Conservation (phyloP, 2,329 filamentous ascomycete genomes). For the Fusarium sp. region DNA sequence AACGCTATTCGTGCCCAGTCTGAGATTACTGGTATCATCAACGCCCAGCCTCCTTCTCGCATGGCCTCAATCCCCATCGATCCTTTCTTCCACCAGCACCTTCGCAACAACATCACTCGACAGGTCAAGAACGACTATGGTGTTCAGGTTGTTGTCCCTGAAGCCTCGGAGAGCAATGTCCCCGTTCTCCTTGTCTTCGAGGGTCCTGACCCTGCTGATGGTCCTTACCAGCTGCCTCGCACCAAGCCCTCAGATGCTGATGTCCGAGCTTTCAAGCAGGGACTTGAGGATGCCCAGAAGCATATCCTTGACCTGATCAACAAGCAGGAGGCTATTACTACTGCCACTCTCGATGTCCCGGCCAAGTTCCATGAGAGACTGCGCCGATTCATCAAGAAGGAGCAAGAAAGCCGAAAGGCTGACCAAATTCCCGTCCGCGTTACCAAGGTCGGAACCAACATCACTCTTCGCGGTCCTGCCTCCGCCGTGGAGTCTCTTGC, state of each 20-base stretch:
- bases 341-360: slow-evolving; percentile 67
- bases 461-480: slow-evolving; percentile 82
- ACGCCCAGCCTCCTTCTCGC: slow-evolving; percentile 78
- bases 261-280: slow-evolving; percentile 65
- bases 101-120: slow-evolving; percentile 73
- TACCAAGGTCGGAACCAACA: slow-evolving; percentile 67
- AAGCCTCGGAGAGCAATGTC: slow-evolving; percentile 67
- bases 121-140: slow-evolving; percentile 76
- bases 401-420: slow-evolving; percentile 68
- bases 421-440: slow-evolving; percentile 72
- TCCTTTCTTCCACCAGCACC: slow-evolving; percentile 81
- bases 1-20: slow-evolving; percentile 81
- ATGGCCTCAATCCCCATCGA: slow-evolving; percentile 77
- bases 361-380: slow-evolving; percentile 74
- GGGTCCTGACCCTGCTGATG: slow-evolving; percentile 64
- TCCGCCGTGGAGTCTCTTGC: slow-evolving; percentile 78
- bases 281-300: slow-evolving; percentile 66
- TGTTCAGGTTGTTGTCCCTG: slow-evolving; percentile 79
- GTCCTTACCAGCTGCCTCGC: slow-evolving; percentile 67
- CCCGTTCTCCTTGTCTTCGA: slow-evolving; percentile 82
- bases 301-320: slow-evolving; percentile 69
- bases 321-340: slow-evolving; percentile 68
- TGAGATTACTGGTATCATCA: slow-evolving; percentile 80
- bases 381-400: slow-evolving; percentile 72
- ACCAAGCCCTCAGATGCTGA: slow-evolving; percentile 64